These are phyloP conservation scores for Xylaria polymorpha DNA, from an alignment of 2,329 filamentous ascomycete genomes.

Conservation along the genomic window DNA sequence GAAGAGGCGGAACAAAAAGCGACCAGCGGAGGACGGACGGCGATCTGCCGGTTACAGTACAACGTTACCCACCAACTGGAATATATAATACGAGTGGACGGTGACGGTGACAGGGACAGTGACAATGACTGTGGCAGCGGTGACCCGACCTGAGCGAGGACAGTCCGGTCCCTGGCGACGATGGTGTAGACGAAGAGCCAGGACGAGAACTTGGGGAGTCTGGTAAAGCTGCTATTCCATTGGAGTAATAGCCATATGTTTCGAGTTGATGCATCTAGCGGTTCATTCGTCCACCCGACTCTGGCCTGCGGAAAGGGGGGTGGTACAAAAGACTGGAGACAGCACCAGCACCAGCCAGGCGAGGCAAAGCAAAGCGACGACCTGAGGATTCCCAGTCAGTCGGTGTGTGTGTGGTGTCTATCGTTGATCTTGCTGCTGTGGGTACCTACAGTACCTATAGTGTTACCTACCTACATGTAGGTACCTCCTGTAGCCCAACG, in stretches of 20 bases:
- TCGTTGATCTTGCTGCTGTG: background rate
- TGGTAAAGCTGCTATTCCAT: constrained; percentile 4
- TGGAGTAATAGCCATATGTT: constrained; percentile 22
- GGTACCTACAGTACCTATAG: background rate
- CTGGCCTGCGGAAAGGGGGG: constrained; percentile 13
- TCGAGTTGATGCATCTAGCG: constrained; percentile 23
- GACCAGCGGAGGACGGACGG: constrained; percentile 28
- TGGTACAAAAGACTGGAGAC: constrained; percentile 12
- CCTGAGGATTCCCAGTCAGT: constrained; percentile 10
- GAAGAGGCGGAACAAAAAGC: constrained; percentile 28
- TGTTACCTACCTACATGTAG: background rate
- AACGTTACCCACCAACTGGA: background rate
- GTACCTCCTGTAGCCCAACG: constrained; percentile 3
- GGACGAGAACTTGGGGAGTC: background rate
- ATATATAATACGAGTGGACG: background rate
- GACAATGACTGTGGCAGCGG: constrained; percentile 6
- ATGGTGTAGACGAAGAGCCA: constrained; percentile 2
- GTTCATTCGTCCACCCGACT: constrained; percentile 9
- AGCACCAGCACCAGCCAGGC: background rate
- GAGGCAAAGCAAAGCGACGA: background rate
- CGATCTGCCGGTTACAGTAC: constrained; percentile 4
- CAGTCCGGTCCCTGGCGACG: constrained; percentile 1
- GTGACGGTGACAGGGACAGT: background rate
- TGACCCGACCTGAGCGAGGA: constrained; percentile 1
- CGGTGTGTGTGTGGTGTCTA: constrained; percentile 11